Evolutionary conservation across 2,329 filamentous ascomycete species (phyloP).

Genomic region (Stenocarpella maydis): DNA sequence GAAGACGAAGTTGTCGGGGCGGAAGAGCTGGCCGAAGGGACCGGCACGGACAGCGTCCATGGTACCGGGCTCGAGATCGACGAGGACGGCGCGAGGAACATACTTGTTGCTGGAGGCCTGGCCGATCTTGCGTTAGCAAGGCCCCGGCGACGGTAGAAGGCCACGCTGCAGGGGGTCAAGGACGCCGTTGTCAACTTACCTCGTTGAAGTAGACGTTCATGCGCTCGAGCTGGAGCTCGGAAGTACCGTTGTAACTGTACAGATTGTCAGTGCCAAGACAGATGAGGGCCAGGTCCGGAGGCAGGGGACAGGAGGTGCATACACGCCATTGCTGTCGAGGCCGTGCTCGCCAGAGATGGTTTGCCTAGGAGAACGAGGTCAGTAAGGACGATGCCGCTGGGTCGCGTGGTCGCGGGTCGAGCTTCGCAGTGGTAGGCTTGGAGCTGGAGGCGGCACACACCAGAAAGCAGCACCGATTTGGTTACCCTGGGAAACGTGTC

Average conservation of each 20-base stretch:
- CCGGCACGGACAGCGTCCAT: conserved; percentile 99
- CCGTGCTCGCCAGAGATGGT: conserved; percentile 91
- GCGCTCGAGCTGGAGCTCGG: conserved; percentile 98
- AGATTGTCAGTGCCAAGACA: conserved; percentile 36
- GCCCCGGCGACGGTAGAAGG: background rate
- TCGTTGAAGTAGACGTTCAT: conserved; percentile 99
- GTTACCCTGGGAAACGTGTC: conserved; percentile 77
- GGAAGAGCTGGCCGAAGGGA: conserved; percentile 99
- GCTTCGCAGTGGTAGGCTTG: conserved; percentile 4
- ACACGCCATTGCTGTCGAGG: conserved; percentile 96
- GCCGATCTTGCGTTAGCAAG: conserved; percentile 31
- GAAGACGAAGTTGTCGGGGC: conserved; percentile 99
- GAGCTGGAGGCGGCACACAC: conserved; percentile 61
- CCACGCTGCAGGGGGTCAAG: background rate
- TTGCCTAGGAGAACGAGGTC: conserved; percentile 64
- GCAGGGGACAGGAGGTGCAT: conserved; percentile 53
- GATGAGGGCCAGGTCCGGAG: background rate
- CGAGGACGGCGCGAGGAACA: conserved; percentile 97
- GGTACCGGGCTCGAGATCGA: conserved; percentile 99
- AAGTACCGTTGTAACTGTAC: conserved; percentile 91
- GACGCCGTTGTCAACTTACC: conserved; percentile 48
- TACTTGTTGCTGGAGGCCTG: conserved; percentile 98
- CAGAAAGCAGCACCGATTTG: conserved; percentile 99
- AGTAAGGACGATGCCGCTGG: conserved; percentile 43
- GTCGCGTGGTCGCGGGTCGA: conserved; percentile 18